Evolutionary conservation across 1,139 yeast species (phyloP), one percentile per base, ranked within the genome.

Genomic region (Meyerozyma carpophila): DNA sequence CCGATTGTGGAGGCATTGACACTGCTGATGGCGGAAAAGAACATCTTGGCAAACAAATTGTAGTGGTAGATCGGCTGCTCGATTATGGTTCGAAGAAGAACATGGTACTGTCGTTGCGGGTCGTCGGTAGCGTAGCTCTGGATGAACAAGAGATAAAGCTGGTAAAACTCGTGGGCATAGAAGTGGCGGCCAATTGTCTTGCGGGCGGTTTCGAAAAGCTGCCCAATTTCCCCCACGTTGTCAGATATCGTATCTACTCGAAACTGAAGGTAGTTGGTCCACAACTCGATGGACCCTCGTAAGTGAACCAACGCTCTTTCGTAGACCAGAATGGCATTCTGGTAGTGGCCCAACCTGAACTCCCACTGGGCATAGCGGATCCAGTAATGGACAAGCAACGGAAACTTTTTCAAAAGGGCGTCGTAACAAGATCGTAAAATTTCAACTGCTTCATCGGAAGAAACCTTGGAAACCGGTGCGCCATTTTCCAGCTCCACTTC

Each of bases 61-160:
- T 81, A 90, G 53, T 89, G 88, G 61, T 89, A 89, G 29, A 84
- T 53, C 0, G 98, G 98, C 2, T 86, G 66, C 50, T 82, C 88
- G 8, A 87, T 60, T 8, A 84, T 65, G 38, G 82, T 70, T 43
- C 90, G 68, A 32, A 90, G 63, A 10, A 89, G 57, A 39, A 66
- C 49, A 46, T 73, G 73, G 47, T 73, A 71, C 45, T 71, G 72
- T 39, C 51, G 43, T n/a, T 51, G 48, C 47, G 59, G 68, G 11
- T 50, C 65, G 47, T 48, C 62, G 58, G 54, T 68, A 51, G 51
- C 76, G 46, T 69, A 70, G 43, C 61, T 69, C 55, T 57, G 73
- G 65, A 70, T 62, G 47, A 82, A 82, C 8, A 77, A 70, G 36
- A 91, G 57, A 56, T 87, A 91, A 38, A 78, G 58, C 50, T 80